These are phyloP conservation scores for Nitzschia inconspicua DNA, from an alignment of 108 stramenopile species.

Conservation along the genomic window DNA sequence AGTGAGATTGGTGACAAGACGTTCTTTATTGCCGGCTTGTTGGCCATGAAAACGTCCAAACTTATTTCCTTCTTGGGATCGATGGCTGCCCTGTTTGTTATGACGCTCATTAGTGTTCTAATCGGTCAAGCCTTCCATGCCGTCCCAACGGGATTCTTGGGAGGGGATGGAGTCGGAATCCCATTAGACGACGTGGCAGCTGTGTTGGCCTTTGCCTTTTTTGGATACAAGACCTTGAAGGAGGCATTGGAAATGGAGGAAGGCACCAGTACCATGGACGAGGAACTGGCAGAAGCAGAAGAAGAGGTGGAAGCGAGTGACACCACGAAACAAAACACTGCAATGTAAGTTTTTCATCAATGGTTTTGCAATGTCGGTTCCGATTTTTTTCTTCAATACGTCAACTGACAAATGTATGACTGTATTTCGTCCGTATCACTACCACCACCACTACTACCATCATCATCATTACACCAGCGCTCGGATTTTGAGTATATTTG, in stretches of 20 bases:
- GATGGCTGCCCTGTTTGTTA: conserved; percentile 89
- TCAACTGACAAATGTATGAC: too few species aligned
- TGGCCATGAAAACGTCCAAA: conserved; percentile 86
- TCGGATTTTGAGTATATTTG: conserved; percentile 74
- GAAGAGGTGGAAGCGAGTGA: conserved; percentile 71
- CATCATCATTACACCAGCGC: too few species aligned
- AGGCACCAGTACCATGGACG: conserved; percentile 81
- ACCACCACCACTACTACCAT: too few species aligned
- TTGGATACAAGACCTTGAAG: conserved; percentile 93
- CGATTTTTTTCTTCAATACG: not conserved
- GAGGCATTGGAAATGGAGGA: conserved; percentile 83
- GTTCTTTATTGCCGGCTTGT: conserved; percentile 97
- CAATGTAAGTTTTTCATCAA: conserved; percentile 37
- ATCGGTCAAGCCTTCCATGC: conserved; percentile 94
- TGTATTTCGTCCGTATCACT: too few species aligned
- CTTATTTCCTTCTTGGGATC: conserved; percentile 91
- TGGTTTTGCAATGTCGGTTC: not conserved
- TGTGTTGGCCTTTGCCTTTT: conserved; percentile 92
- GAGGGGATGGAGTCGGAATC: conserved; percentile 27
- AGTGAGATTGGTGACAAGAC: conserved; percentile 99
- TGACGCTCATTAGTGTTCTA: conserved; percentile 94
- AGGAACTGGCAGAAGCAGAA: conserved; percentile 95
- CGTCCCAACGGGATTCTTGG: conserved; percentile 63
- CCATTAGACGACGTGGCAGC: conserved; percentile 92
- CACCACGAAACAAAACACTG: conserved; percentile 35